These are phyloP conservation scores for Elsinoe australis DNA, from an alignment of 2,329 filamentous ascomycete species.

Conservation along the genomic window DNA sequence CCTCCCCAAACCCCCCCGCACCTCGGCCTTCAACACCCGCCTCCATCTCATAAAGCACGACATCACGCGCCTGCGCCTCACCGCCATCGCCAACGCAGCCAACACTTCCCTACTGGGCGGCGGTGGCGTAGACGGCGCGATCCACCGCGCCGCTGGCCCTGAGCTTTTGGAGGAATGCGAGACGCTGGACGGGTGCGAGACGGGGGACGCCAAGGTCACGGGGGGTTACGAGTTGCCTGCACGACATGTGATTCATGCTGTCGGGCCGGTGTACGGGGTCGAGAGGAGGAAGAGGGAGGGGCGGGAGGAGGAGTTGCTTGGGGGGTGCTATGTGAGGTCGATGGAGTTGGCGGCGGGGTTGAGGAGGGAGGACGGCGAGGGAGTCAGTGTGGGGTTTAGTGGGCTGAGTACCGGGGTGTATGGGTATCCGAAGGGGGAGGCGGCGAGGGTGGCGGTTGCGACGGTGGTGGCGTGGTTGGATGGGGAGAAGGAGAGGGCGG, in stretches of 20 bases:
- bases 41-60: conserved; percentile 66
- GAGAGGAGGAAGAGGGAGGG: conserved; percentile 31
- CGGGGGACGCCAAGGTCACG: conserved; percentile 78
- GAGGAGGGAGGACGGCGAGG: conserved; percentile 46
- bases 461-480: conserved; percentile 52
- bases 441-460: conserved; percentile 62
- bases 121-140: conserved; percentile 71
- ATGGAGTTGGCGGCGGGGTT: conserved; percentile 55
- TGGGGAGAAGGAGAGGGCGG: conserved; percentile 30
- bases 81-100: conserved; percentile 89
- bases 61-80: conserved; percentile 70
- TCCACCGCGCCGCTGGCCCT: conserved; percentile 73
- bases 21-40: conserved; percentile 54
- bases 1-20: conserved; percentile 39
- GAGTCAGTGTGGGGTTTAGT: conserved; percentile 71
- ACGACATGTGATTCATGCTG: conserved; percentile 77
- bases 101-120: conserved; percentile 73
- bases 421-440: conserved; percentile 69
- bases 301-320: conserved; percentile 40
- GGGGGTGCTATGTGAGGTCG: conserved; percentile 61
- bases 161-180: conserved; percentile 62
- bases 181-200: conserved; percentile 63
- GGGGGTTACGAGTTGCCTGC: conserved; percentile 67
- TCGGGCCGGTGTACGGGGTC: conserved; percentile 67
- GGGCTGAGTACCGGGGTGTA: conserved; percentile 85